Evolutionary conservation across 1,284 basidiomycete species (phyloP).

Genomic region (Ustilago loliicola): DNA sequence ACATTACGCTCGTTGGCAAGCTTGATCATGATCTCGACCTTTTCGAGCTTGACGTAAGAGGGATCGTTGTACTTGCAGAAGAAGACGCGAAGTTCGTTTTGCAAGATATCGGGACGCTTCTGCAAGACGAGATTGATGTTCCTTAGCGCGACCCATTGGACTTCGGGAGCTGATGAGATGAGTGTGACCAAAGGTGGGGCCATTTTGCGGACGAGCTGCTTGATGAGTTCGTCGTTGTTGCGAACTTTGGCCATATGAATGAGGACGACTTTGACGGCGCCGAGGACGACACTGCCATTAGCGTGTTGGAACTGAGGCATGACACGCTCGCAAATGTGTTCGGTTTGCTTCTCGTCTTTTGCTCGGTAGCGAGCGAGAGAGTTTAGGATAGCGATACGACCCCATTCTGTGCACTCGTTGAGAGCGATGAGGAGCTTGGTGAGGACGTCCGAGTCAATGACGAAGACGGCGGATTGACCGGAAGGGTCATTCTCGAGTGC

Average conservation of each 20-base stretch:
- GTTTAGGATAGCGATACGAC: conserved; percentile 90
- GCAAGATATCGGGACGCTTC: conserved; percentile 87
- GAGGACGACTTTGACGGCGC: conserved; percentile 97
- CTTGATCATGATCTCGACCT: conserved; percentile 97
- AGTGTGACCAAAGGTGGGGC: conserved; percentile 87
- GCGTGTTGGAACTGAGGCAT: conserved; percentile 98
- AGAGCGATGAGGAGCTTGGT: conserved; percentile 93
- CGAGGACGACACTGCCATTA: conserved; percentile 93
- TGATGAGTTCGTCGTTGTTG: conserved; percentile 85
- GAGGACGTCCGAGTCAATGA: conserved; percentile 83
- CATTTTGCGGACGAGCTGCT: conserved; percentile 93
- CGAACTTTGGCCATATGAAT: conserved; percentile 74
- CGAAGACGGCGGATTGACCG: conserved; percentile 77
- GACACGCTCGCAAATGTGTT: conserved; percentile 98
- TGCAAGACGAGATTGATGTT: conserved; percentile 97
- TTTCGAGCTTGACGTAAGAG: conserved; percentile 96
- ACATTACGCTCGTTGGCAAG: conserved; percentile 92
- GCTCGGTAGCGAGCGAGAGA: conserved; percentile 87
- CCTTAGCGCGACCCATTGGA: conserved; percentile 96
- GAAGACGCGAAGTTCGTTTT: conserved; percentile 97
- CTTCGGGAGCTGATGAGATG: conserved; percentile 76
- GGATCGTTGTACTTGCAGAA: conserved; percentile 99
- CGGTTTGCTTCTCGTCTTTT: conserved; percentile 86
- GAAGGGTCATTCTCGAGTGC: conserved; percentile 53
- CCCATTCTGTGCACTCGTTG: conserved; percentile 99